Percentiles rank a stretch among this genome's conserved stretches.
Evolutionary conservation across 148 eudicot species (phyloP).

Genomic region (Pharnaceum exiguum): DNA sequence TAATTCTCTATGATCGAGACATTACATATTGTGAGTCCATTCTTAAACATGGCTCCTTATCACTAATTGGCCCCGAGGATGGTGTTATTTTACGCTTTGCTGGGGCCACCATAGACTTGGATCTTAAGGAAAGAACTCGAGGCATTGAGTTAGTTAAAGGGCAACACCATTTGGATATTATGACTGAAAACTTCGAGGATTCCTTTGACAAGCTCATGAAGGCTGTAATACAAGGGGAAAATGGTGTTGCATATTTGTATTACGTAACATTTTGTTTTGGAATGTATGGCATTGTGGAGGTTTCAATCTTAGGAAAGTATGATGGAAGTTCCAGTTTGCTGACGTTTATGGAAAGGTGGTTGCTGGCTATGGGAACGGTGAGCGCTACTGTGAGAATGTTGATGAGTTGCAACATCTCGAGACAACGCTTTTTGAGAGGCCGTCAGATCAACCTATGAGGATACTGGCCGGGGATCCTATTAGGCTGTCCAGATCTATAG

Average conservation of each 20-base stretch:
- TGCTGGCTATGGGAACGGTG: background rate
- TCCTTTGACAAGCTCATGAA: slow-evolving; percentile 2
- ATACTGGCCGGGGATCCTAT: background rate
- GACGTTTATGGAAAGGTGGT: slow-evolving; percentile 6
- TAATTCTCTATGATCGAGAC: slow-evolving; percentile 10
- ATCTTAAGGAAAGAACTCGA: slow-evolving; percentile 1
- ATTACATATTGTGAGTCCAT: background rate
- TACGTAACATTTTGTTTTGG: slow-evolving; percentile 3
- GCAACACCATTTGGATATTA: background rate
- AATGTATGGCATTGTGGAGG: background rate
- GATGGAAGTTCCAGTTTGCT: background rate
- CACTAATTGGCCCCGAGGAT: slow-evolving; percentile 2
- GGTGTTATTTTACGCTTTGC: background rate
- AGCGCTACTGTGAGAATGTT: background rate
- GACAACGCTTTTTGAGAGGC: background rate
- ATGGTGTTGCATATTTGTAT: background rate
- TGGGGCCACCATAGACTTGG: background rate
- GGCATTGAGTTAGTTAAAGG: slow-evolving; percentile 3
- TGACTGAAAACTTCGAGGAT: background rate
- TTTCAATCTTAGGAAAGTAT: background rate
- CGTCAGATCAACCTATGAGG: background rate
- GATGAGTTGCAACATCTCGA: background rate
- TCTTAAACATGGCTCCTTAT: background rate
- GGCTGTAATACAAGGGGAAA: background rate
- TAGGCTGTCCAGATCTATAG: background rate